Evolutionary conservation across 2,329 filamentous ascomycete genomes (phyloP).

Genomic region (Botryotinia globosa): DNA sequence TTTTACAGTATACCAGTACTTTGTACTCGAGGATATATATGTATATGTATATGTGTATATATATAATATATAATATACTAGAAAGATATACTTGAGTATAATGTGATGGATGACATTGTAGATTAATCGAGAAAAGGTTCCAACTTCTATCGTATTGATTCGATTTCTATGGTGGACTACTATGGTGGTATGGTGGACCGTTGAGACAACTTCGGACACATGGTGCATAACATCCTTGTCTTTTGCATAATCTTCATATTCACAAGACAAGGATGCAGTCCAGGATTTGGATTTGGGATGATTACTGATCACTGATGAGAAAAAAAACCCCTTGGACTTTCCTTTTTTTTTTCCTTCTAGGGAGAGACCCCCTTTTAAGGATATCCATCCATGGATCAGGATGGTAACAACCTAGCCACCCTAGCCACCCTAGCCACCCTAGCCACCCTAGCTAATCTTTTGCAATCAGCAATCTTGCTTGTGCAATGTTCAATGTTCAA

Average conservation of each 20-base stretch:
- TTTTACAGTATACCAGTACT: no score
- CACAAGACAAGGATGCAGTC: no score
- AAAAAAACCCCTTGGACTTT: neutral
- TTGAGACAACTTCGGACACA: no score
- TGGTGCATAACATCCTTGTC: no score
- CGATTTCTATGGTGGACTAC: no score
- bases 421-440: no score
- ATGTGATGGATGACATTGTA: neutral
- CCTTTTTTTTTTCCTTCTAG: neutral
- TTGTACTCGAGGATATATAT: neutral
- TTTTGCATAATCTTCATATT: no score
- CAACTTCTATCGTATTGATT: neutral
- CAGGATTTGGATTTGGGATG: neutral
- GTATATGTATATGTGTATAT: no score
- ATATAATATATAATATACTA: neutral
- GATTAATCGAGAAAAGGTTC: neutral
- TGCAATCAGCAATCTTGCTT: slow-evolving; percentile 1
- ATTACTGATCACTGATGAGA: no score
- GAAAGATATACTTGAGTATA: no score
- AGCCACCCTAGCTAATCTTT: neutral
- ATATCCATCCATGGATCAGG: no score
- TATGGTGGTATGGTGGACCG: no score
- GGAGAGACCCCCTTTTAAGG: neutral
- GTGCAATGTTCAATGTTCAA: neutral
- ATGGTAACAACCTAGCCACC: neutral